Conservation (phyloP, 352 stramenopile genomes). For the Chrysophaeum taylorii region DNA sequence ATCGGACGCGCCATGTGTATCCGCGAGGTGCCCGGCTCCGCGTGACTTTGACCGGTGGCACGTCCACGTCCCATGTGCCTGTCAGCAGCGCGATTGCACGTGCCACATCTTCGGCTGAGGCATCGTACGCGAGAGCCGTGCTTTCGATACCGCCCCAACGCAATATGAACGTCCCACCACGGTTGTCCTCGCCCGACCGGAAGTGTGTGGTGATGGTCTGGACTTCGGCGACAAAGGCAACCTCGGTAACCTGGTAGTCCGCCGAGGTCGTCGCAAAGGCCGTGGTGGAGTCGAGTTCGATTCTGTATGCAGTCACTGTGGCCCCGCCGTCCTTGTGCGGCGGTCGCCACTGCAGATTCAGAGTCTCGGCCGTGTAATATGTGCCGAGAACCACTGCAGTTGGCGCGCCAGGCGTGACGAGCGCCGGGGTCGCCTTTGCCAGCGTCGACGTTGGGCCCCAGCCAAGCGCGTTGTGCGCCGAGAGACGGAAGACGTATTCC, state of each 20-base stretch:
- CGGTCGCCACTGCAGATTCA: conserved; percentile 63
- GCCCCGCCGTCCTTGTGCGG: conserved; percentile 68
- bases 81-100: conserved; percentile 63
- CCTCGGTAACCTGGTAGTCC: conserved; percentile 64
- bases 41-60: conserved; percentile 62
- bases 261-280: conserved; percentile 63
- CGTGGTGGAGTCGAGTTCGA: conserved; percentile 71
- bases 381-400: conserved; percentile 62
- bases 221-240: conserved; percentile 74
- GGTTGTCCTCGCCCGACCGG: conserved; percentile 38
- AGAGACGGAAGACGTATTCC: conserved; percentile 58
- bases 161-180: conserved; percentile 75
- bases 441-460: conserved; percentile 49
- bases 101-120: conserved; percentile 50
- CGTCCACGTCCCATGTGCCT: conserved; percentile 53
- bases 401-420: conserved; percentile 53
- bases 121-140: conserved; percentile 53
- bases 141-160: conserved; percentile 70
- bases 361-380: conserved; percentile 54
- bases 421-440: conserved; percentile 35
- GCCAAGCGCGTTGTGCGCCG: conserved; percentile 64
- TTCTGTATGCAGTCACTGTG: conserved; percentile 66
- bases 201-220: conserved; percentile 68
- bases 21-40: conserved; percentile 55
- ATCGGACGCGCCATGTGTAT: conserved; percentile 79